Percentiles rank a stretch among this genome's conserved stretches.
Evolutionary conservation across 805 yeast genomes (phyloP).

Genomic region (Wickerhamiella vanderwaltii): DNA sequence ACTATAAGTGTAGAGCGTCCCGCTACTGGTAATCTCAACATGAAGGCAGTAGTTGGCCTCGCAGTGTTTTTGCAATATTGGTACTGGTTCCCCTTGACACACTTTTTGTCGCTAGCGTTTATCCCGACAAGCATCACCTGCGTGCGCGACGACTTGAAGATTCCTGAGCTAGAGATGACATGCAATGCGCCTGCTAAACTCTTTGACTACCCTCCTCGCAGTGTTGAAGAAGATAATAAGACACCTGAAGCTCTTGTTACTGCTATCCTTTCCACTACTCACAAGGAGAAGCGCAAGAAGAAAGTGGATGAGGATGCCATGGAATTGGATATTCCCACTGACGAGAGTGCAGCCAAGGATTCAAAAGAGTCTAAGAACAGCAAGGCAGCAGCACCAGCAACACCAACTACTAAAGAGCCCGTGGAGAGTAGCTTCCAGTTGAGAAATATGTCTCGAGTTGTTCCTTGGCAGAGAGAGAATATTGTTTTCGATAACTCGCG

Average conservation of each 20-base stretch:
- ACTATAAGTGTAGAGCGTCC: conserved; percentile 80
- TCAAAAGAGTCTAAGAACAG: conserved; percentile 31
- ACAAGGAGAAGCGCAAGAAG: conserved; percentile 77
- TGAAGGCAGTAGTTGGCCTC: conserved; percentile 84
- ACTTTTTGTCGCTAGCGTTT: conserved; percentile 81
- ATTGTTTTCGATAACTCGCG: conserved; percentile 64
- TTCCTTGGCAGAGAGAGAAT: conserved; percentile 78
- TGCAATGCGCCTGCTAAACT: conserved; percentile 70
- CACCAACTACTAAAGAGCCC: conserved; percentile 37
- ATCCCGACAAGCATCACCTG: conserved; percentile 87
- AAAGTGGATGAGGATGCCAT: conserved; percentile 35
- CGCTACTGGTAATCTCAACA: conserved; percentile 81
- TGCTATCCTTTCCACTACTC: conserved; percentile 90
- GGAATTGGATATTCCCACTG: conserved; percentile 68
- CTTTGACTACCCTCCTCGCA: conserved; percentile 83
- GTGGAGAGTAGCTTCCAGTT: conserved; percentile 49
- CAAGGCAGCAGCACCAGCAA: conserved; percentile 29
- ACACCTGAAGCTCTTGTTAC: conserved; percentile 82
- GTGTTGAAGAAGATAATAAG: conserved; percentile 64
- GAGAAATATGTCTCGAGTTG: conserved; percentile 71
- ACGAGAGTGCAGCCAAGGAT: conserved; percentile 37
- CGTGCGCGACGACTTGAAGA: conserved; percentile 69
- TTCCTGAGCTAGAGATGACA: conserved; percentile 70
- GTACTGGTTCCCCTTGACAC: conserved; percentile 98
- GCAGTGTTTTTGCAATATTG: conserved; percentile 85